Evolutionary conservation across 225 moss, liverwort and hornwort genomes (phyloP).

Genomic region (Asterella californica): DNA sequence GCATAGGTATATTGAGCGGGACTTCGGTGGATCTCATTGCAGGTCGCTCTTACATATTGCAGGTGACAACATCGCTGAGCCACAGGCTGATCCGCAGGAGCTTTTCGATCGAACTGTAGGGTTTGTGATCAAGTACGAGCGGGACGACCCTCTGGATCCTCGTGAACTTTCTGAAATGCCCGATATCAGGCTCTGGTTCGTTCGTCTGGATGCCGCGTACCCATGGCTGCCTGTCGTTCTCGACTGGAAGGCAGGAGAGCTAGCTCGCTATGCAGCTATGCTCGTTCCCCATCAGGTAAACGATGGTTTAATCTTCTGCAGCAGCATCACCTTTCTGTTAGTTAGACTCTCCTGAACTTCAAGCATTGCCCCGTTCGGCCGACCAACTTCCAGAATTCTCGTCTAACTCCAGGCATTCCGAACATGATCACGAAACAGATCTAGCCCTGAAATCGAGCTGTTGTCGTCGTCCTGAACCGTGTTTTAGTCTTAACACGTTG

Average conservation of each 20-base stretch:
- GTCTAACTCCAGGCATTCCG: not conserved
- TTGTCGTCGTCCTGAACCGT: no score
- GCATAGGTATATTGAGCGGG: constrained; percentile 27
- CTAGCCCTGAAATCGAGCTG: not conserved
- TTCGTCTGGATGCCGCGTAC: constrained; percentile 89
- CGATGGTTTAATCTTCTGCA: not conserved
- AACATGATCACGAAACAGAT: not conserved
- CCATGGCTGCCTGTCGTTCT: constrained; percentile 94
- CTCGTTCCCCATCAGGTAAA: constrained; percentile 98
- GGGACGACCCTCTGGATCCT: constrained; percentile 79
- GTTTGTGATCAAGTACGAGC: constrained; percentile 78
- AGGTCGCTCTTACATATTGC: constrained; percentile 76
- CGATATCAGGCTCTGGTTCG: constrained; percentile 93
- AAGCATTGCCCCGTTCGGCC: not conserved
- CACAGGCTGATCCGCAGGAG: constrained; percentile 54
- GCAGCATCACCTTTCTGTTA: no score
- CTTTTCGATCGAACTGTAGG: constrained; percentile 72
- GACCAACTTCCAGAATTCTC: not conserved
- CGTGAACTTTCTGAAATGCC: constrained; percentile 97
- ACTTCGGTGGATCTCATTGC: constrained; percentile 69
- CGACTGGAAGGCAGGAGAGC: constrained; percentile 95
- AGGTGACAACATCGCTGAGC: constrained; percentile 81
- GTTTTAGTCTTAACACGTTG: not conserved
- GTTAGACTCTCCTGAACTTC: not conserved
- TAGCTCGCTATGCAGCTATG: constrained; percentile 88